These are phyloP conservation scores for Ilex paraguariensis DNA, from an alignment of 305 asterid species.

Conservation along the genomic window DNA sequence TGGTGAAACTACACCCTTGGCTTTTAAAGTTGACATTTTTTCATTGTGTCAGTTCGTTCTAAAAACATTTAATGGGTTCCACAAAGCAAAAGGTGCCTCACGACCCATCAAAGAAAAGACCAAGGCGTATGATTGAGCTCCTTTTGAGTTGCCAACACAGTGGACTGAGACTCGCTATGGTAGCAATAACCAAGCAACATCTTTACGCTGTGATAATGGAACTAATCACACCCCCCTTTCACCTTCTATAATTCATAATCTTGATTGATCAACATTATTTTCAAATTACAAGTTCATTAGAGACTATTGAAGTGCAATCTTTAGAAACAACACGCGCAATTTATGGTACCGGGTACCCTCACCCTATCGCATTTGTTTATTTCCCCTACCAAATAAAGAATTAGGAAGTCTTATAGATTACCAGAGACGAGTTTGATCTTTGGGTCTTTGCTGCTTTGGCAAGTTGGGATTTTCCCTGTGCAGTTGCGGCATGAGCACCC, in stretches of 20 bases:
- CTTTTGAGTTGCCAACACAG: too few relatives aligned
- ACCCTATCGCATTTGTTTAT: constrained; percentile 1
- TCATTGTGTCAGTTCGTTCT: too few relatives aligned
- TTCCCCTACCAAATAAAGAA: background rate
- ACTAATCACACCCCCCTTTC: too few relatives aligned
- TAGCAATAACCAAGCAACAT: background rate
- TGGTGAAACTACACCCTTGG: too few relatives aligned
- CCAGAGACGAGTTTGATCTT: constrained; percentile 47
- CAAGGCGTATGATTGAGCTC: too few relatives aligned
- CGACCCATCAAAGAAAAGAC: too few relatives aligned
- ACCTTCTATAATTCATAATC: background rate
- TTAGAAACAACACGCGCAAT: constrained; percentile 21
- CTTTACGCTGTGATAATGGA: background rate
- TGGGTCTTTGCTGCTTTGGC: constrained; percentile 44
- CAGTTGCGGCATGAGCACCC: constrained; percentile 33
- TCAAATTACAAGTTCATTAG: background rate
- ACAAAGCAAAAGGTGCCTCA: background rate
- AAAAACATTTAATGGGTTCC: too few relatives aligned
- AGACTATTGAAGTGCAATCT: constrained; percentile 23
- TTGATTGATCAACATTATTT: too few relatives aligned
- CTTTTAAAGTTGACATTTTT: too few relatives aligned
- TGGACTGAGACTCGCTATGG: background rate
- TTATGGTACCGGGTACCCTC: constrained; percentile 28
- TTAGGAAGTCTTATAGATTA: constrained; percentile 8
- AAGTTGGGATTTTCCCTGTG: constrained; percentile 39